phyloP scores from a whole-genome alignment of 2,329 filamentous ascomycete genomes.

The Fusarium haematococcum region DNA sequence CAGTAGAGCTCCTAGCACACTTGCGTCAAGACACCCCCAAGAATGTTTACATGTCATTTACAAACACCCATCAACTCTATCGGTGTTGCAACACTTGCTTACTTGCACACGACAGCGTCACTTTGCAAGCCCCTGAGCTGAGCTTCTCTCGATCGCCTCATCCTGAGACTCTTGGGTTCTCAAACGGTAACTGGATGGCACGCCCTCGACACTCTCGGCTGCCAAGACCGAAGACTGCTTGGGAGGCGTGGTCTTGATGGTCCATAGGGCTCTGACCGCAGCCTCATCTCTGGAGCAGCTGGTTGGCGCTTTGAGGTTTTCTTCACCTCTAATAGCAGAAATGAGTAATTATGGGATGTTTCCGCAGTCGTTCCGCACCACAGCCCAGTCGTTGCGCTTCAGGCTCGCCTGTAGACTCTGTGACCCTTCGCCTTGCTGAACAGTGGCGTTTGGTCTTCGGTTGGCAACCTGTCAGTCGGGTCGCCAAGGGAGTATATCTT shows the following conservation, averaged over 20 bases:
- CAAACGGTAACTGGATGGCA: neutral
- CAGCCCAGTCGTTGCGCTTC: neutral
- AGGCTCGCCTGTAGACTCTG: neutral
- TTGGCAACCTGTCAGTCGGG: constrained; percentile 31
- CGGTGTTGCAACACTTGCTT: neutral
- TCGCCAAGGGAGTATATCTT: constrained; percentile 9
- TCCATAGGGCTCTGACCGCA: neutral
- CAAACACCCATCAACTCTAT: neutral
- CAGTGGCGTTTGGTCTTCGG: constrained; percentile 40
- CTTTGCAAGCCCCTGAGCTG: neutral
- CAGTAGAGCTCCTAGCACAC: neutral
- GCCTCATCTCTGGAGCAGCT: neutral
- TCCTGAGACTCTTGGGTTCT: neutral
- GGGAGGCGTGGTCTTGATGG: neutral
- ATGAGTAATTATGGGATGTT: neutral
- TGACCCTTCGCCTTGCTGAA: neutral
- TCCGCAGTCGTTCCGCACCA: constrained; percentile 14
- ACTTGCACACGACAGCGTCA: neutral
- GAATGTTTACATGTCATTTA: neutral
- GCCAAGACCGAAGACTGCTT: neutral
- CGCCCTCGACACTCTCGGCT: constrained; percentile 1
- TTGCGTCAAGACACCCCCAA: neutral
- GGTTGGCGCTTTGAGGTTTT: neutral
- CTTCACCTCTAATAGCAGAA: neutral
- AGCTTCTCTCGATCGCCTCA: neutral